These are phyloP conservation scores for Pelargonium citronellum DNA, from an alignment of 441 rosid genomes.

Conservation along the genomic window DNA sequence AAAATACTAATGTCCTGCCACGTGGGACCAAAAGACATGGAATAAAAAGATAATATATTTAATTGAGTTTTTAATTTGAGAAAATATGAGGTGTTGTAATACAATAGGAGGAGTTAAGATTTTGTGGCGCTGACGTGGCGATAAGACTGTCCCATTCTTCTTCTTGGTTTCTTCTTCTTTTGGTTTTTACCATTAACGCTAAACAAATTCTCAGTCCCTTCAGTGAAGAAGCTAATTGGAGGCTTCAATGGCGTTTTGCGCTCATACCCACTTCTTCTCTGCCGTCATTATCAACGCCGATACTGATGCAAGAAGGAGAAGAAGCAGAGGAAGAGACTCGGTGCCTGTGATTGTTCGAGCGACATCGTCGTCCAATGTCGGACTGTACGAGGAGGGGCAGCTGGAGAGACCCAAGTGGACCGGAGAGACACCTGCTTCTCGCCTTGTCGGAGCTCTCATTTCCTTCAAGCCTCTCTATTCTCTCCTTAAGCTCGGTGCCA, in stretches of 20 bases:
- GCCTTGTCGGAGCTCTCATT: slow-evolving; percentile 43
- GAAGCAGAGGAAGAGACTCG: slow-evolving; percentile 9
- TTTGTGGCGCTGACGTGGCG: not conserved
- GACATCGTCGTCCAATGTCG: slow-evolving; percentile 23
- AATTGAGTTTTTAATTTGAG: not conserved
- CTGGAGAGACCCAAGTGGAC: slow-evolving; percentile 56
- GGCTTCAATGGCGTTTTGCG: slow-evolving; percentile 32
- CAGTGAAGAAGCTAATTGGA: not conserved
- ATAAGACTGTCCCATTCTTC: not conserved
- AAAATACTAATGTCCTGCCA: too few species aligned
- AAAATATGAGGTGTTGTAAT: not conserved
- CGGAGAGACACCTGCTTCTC: slow-evolving; percentile 50
- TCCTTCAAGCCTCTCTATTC: slow-evolving; percentile 52
- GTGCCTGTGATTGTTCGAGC: slow-evolving; percentile 17
- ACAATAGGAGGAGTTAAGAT: not conserved
- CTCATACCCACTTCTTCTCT: slow-evolving; percentile 24
- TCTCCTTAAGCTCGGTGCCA: slow-evolving; percentile 53
- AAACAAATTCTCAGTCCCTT: too few species aligned
- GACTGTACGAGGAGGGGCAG: slow-evolving; percentile 42
- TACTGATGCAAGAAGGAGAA: slow-evolving; percentile 15
- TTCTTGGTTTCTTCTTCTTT: too few species aligned
- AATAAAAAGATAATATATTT: not conserved
- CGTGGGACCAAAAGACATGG: not conserved
- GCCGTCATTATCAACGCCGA: slow-evolving; percentile 9
- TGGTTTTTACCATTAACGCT: not conserved